Base-by-base conservation (phyloP, 2,329 filamentous ascomycete genomes). In the Alternaria novae-zelandiae region DNA sequence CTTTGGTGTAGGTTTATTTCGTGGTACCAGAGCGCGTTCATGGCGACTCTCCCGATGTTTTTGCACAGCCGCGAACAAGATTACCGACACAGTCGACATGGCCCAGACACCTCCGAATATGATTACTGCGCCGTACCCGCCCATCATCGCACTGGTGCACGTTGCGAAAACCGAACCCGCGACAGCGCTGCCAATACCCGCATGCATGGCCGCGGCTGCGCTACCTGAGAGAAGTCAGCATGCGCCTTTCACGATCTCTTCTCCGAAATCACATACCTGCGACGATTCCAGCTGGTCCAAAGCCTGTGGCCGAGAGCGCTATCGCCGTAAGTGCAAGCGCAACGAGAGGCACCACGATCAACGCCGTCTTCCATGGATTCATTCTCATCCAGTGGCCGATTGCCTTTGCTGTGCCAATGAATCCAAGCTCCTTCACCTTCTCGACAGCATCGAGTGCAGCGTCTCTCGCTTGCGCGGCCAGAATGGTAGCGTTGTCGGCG, bases 101-200 rank as follows among this genome's bases (percentile, higher is more conserved):
- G 28, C 11, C 28, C 28, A 30, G 11, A 30, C 28, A 30, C 28
- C 28, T 1, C 61, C 66, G 13, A 67, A 41, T 2, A 74, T 63
- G n/a, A 70, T 56, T 3, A 26, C 8, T 6, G 50, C 56, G 3
- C 71, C 71, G 41, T 55, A 71, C 0, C 75, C 75, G 6, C 61
- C 71, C 72, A 74, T 78, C 5, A 55, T 67, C 0, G 74, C 75
- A 32, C 73, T 76, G 3, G 69, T 70, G 4, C 72, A 57, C 3
- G 61, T 56, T 1, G 74, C 69, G 20, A 78, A 77, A 0, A 64
- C n/a, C 0, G 69, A 70, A 15, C 66, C 61, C 1, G 69, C 72
- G 5, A 54, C 66, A 2, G 74, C 69, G 12, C 53, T 70, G 4
- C 71, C 73, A 8, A 71, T 73, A 0, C 58, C 32, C 0, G 70